Evolutionary conservation across 768 basidiomycete genomes (phyloP).

Genomic region (Phlebiopsis flavidoalba): DNA sequence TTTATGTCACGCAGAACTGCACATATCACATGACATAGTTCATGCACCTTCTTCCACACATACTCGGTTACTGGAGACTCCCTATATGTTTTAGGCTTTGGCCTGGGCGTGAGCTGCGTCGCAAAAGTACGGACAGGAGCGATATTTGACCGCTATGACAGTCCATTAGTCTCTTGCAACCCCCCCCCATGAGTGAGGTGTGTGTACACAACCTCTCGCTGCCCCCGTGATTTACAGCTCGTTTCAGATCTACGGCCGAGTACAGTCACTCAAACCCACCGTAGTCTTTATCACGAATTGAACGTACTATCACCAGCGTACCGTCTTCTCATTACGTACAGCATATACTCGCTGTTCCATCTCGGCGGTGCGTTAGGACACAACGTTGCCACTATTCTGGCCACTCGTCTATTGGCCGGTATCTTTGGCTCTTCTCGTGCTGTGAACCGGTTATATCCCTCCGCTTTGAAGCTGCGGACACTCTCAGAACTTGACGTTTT

Average conservation of each 20-base stretch:
- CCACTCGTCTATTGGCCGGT: conserved; percentile 51
- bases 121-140: neutral
- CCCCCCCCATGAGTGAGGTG: conserved; percentile 55
- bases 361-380: conserved; percentile 48
- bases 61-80: too few species aligned
- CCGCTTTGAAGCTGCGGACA: conserved; percentile 10
- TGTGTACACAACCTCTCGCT: conserved; percentile 11
- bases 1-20: conserved; percentile 40
- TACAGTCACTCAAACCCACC: conserved; percentile 19
- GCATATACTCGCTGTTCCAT: conserved; percentile 48
- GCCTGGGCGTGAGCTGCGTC: conserved; percentile 40
- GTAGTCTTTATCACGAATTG: neutral
- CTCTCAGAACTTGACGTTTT: too few species aligned
- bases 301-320: conserved; percentile 31
- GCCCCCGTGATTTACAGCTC: neutral
- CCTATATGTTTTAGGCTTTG: conserved; percentile 60
- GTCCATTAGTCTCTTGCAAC: conserved; percentile 51
- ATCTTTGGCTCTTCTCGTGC: conserved; percentile 53
- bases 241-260: conserved; percentile 35
- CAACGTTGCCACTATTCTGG: conserved; percentile 42
- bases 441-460: conserved; percentile 12
- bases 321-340: conserved; percentile 47
- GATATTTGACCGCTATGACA: conserved; percentile 12
- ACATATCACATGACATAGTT: conserved; percentile 45
- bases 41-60: too few species aligned